These are phyloP conservation scores for Globisporangium yorkense DNA, from an alignment of 352 stramenopile genomes.

Conservation along the genomic window DNA sequence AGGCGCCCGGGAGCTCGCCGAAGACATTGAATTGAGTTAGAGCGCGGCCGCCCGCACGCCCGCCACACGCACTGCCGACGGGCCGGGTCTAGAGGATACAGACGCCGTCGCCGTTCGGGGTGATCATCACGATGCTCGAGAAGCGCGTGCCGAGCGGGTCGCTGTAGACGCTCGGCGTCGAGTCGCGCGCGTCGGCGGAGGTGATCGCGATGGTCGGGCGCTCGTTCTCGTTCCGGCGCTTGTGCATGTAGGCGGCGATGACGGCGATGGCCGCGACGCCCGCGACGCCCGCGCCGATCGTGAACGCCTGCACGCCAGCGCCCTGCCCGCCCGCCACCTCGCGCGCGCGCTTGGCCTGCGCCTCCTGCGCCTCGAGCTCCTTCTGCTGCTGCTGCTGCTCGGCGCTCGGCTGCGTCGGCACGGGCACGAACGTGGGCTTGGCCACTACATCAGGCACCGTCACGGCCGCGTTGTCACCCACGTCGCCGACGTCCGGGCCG, in stretches of 20 bases:
- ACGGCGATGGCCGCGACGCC: constrained; percentile 43
- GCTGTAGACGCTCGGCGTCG: constrained; percentile 61
- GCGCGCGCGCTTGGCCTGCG: constrained; percentile 35
- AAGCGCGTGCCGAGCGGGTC: constrained; percentile 72
- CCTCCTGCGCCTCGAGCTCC: constrained; percentile 31
- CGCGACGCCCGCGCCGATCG: constrained; percentile 12
- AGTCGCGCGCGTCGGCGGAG: constrained; percentile 31
- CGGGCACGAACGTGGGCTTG: constrained; percentile 9
- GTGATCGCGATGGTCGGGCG: constrained; percentile 27
- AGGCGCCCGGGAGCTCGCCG: no score
- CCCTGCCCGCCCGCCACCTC: constrained; percentile 19
- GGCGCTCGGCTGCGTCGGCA: constrained; percentile 10
- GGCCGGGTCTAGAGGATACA: constrained; percentile 53
- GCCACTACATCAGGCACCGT: constrained; percentile 6
- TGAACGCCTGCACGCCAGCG: constrained; percentile 10
- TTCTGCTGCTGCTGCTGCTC: constrained; percentile 15
- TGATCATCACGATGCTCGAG: constrained; percentile 87
- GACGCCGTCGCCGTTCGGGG: constrained; percentile 69
- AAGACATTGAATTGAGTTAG: not conserved
- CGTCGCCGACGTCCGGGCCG: constrained; percentile 30
- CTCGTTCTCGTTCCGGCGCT: constrained; percentile 18
- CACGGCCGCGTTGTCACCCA: constrained; percentile 17
- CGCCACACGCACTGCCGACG: not conserved
- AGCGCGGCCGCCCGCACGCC: not conserved
- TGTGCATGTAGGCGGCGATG: constrained; percentile 48